Conservation (phyloP, 352 stramenopile genomes). For the Globisporangium heterothallicum region DNA sequence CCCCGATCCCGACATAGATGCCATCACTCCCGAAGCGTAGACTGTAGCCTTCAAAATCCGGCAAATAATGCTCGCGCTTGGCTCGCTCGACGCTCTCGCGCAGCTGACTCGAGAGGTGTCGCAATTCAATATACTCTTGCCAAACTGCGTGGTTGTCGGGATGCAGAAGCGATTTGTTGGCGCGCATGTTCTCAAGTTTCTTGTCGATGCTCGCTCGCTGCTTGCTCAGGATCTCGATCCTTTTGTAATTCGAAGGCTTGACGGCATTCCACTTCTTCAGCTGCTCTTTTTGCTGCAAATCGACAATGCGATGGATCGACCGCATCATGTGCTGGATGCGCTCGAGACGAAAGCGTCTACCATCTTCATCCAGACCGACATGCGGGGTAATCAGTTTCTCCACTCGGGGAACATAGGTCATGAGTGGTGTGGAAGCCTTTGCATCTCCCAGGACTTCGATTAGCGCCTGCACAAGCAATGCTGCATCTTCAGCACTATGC, state of each 20-base stretch:
- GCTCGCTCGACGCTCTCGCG: conserved; percentile 51
- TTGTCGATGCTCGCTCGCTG: conserved; percentile 56
- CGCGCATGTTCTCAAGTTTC: conserved; percentile 55
- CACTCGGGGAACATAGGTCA: conserved; percentile 45
- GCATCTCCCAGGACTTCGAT: conserved; percentile 47
- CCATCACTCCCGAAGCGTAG: conserved; percentile 65
- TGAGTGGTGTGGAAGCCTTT: conserved; percentile 28
- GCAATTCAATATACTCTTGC: conserved; percentile 70
- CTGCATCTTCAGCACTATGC: conserved; percentile 34
- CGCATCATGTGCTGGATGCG: conserved; percentile 52
- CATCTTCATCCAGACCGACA: neutral
- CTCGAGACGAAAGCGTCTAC: conserved; percentile 23
- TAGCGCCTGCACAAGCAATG: conserved; percentile 43
- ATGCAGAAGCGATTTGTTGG: conserved; percentile 25
- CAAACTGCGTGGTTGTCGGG: conserved; percentile 44
- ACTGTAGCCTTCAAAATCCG: conserved; percentile 51
- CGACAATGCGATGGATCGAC: conserved; percentile 36
- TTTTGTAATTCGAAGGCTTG: conserved; percentile 54
- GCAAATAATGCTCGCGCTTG: conserved; percentile 66
- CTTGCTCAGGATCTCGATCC: conserved; percentile 58
- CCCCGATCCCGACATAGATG: conserved; percentile 63
- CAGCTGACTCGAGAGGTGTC: conserved; percentile 53
- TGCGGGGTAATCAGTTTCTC: conserved; percentile 37
- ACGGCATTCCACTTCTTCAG: conserved; percentile 44
- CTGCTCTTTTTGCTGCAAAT: conserved; percentile 37